Base-by-base conservation (phyloP, 495 filamentous ascomycete genomes). In the Bathelium albidoporum region DNA sequence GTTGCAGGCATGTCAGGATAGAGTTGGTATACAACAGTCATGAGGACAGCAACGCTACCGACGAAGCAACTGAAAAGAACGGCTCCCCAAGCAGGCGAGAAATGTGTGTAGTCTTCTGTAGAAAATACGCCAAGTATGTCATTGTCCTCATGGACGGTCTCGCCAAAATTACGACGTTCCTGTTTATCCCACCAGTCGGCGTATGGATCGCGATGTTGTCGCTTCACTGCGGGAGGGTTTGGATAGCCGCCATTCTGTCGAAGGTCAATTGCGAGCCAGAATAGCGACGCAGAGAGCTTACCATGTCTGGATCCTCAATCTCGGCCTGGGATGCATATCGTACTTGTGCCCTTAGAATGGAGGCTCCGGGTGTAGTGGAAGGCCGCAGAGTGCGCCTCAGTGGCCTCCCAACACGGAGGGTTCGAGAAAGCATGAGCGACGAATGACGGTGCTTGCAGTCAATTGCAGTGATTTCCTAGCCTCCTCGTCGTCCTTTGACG, bases 131-230 rank as follows among this genome's bases (percentile, higher is more conserved):
- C 92, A 24, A 97, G 81, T 61, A 96, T 85, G 74, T 99, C 95
- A 72, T 97, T 87, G 75, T 99, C 95, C 76, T 99, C 95, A 74
- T 99, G 93, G 31, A 95, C 84, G 2, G 91, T 88, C 76, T 99
- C 95, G 70, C 91, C 91, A 69, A 86, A 99, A 79, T 97, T 96
- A 63, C 92, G 86, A 69, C 92, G 88, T 74, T 96, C 93, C 73
- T 97, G 92, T 79, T 90, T 88, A 75, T 97, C 92, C 93, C 93
- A 97, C 90, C 91, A 97, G 73, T 90, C 88, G 69, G 76, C 93
- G 72, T 97, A 83, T 39, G 95, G 95, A 73, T 97, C 95, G 73
- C 95, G 89, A 77, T 88, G 86, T 72, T 87, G 83, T 66, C 92
- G 89, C 79, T 94, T 96, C 70, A 89, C 76, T 39, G 77, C 79